phyloP scores from a whole-genome alignment of 495 filamentous ascomycete genomes.

The Clavariopsis aquatica region DNA sequence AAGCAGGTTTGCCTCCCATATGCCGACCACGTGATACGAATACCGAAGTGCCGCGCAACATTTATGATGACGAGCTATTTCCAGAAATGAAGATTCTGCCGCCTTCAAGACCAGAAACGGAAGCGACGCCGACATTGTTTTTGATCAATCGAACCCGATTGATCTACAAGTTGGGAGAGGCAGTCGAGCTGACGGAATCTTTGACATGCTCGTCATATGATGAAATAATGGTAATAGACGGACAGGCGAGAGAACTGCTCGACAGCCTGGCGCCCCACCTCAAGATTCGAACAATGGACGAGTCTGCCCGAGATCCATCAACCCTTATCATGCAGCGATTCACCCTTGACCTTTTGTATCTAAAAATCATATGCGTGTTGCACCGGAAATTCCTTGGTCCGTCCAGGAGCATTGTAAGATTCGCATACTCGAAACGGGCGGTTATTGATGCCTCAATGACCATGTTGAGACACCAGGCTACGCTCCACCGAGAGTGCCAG shows the following conservation, averaged over 20 bases:
- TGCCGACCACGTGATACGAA: constrained; percentile 81
- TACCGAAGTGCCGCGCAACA: constrained; percentile 79
- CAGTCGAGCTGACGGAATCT: constrained; percentile 56
- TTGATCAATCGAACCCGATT: constrained; percentile 80
- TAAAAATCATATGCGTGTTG: constrained; percentile 78
- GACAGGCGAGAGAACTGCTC: constrained; percentile 67
- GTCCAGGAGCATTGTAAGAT: constrained; percentile 69
- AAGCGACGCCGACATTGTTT: constrained; percentile 84
- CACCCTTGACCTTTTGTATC: constrained; percentile 76
- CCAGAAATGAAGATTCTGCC: constrained; percentile 76
- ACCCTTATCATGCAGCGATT: constrained; percentile 80
- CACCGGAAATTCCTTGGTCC: constrained; percentile 80
- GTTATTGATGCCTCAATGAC: constrained; percentile 79
- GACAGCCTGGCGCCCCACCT: constrained; percentile 69
- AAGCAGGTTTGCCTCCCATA: constrained; percentile 87
- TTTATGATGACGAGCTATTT: constrained; percentile 92
- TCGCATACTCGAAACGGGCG: constrained; percentile 74
- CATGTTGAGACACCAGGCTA: constrained; percentile 72
- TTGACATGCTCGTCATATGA: constrained; percentile 65
- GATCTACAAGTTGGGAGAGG: constrained; percentile 60
- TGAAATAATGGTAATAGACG: constrained; percentile 74
- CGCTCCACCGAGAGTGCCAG: constrained; percentile 73
- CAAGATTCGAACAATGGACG: constrained; percentile 66
- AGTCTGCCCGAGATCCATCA: constrained; percentile 72
- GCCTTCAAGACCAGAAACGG: constrained; percentile 67